Evolutionary conservation across 208 protist species (phyloP), one percentile per base, ranked within the genome.

Genomic region (Leishmania tarentolae): DNA sequence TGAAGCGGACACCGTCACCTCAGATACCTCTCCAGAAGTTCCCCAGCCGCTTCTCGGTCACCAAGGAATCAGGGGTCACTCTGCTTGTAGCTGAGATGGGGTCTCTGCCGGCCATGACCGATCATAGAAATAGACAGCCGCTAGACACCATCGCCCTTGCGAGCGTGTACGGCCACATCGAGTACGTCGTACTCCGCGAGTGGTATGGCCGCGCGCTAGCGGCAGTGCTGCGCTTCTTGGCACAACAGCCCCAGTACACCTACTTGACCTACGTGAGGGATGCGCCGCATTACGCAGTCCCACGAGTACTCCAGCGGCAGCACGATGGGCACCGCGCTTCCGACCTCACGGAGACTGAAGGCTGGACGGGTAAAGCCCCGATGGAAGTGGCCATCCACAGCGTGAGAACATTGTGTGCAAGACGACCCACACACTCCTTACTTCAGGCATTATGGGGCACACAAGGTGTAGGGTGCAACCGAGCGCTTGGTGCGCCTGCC

Each of bases 171-270:
- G 40, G 50, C 8, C 72, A 44, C 21, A 81, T 87, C 28, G 78
- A 82, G 75, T 44, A 70, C 13, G 78, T 81, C 56, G 15, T 81
- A 66, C 76, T 87, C 44, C 79, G 76, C 21, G 66, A 77, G 79
- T 87, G 83, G 83, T 83, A 79, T 56, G 53, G 75, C 4, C 68
- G 83, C 4, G 83, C 83, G 9, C 44, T 87, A 44, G 76, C 78
- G 31, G 63, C 79, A 19, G 76, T 87, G 76, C 42, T 89, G n/a
- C 15, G 21, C 15, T 89, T 83, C 61, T 52, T 87, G 21, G 24
- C 40, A n/a, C 53, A 35, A 50, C 75, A 86, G 42, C 80, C 83
- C 0, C 66, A 78, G 35, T 61, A 83, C 66, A 70, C 61, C 17
- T 83, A 63, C 57, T 76, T 78, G 46, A 81, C 81, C 3, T 9